A percentile compares a stretch with the other conserved stretches of the same genome.
These are phyloP conservation scores for Sordaria brevicollis DNA, from an alignment of 495 filamentous ascomycete genomes.

Conservation along the genomic window DNA sequence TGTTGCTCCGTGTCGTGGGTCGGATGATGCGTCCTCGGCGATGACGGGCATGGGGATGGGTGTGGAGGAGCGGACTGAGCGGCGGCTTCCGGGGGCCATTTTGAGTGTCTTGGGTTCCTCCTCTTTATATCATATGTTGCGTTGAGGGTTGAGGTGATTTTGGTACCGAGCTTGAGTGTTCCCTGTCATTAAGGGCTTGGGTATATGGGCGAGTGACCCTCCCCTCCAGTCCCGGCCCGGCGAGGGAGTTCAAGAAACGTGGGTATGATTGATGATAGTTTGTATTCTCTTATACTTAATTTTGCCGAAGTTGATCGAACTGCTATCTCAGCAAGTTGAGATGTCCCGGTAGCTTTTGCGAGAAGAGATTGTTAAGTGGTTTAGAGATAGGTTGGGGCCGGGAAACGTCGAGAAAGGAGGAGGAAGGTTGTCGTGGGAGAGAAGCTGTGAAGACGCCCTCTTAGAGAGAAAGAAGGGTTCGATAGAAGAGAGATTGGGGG, in stretches of 20 bases:
- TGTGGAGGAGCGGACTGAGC: background rate
- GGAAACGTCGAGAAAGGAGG: background rate
- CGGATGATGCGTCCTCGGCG: background rate
- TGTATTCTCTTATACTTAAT: too few relatives aligned
- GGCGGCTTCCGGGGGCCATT: background rate
- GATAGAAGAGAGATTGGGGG: background rate
- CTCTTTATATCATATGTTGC: background rate
- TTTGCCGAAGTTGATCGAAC: background rate
- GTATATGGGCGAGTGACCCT: background rate
- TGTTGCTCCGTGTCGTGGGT: background rate
- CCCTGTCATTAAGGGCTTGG: background rate
- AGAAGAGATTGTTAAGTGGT: background rate
- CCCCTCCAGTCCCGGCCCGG: too few relatives aligned
- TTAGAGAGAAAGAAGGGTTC: background rate
- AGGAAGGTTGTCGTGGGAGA: background rate
- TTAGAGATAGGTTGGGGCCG: background rate
- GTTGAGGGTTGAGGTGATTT: background rate
- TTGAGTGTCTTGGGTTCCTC: too few relatives aligned
- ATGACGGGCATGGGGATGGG: background rate
- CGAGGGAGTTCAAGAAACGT: background rate
- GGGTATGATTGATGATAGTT: too few relatives aligned
- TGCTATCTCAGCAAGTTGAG: background rate
- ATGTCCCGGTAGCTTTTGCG: background rate
- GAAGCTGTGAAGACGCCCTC: background rate
- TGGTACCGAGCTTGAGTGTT: background rate